Conservation (phyloP, 495 filamentous ascomycete genomes). For the Melanomma pulvis-pyrius region DNA sequence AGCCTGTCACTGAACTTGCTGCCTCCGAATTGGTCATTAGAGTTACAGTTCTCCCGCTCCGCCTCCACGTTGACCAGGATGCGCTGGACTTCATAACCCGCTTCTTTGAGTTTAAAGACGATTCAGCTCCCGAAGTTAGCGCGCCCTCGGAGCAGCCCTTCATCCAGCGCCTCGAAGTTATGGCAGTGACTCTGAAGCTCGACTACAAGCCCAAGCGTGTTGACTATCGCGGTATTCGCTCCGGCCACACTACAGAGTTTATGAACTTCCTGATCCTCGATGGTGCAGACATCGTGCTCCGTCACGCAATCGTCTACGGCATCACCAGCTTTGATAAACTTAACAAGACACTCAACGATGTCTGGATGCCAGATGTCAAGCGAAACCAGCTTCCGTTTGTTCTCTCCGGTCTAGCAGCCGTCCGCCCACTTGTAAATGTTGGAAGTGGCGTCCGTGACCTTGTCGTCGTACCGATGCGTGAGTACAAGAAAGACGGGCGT, state of each 20-base stretch:
- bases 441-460: constrained; percentile 83
- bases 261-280: constrained; percentile 99
- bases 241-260: constrained; percentile 96
- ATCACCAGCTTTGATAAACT: constrained; percentile 86
- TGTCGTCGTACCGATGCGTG: constrained; percentile 82
- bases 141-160: constrained; percentile 76
- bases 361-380: constrained; percentile 96
- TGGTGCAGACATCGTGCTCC: constrained; percentile 79
- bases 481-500: constrained; percentile 92
- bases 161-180: constrained; percentile 85
- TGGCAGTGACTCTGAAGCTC: constrained; percentile 76
- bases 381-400: constrained; percentile 86
- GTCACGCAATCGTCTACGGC: constrained; percentile 89
- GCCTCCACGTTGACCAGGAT: constrained; percentile 96
- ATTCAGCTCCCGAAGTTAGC: constrained; percentile 53
- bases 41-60: constrained; percentile 78
- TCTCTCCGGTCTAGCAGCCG: constrained; percentile 84
- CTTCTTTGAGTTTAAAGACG: constrained; percentile 97
- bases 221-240: constrained; percentile 91
- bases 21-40: constrained; percentile 90
- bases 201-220: constrained; percentile 99
- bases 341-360: constrained; percentile 84
- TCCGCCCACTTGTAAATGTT: constrained; percentile 87
- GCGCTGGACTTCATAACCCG: constrained; percentile 95
- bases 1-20: constrained; percentile 77